phyloP scores from a whole-genome alignment of 83 land plant species.

The Picea abies region DNA sequence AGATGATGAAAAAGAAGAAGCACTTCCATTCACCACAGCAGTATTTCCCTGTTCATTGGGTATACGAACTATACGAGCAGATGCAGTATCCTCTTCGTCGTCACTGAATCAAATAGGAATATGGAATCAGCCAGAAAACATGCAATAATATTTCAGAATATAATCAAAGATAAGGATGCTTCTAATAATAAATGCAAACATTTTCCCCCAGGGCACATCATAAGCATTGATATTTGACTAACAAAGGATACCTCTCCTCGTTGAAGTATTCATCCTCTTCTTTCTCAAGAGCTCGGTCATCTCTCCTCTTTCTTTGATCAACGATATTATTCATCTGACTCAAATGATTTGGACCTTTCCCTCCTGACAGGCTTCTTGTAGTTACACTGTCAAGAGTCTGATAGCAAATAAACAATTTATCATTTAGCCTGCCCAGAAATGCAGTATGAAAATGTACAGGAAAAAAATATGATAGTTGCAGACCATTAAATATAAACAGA shows the following conservation, averaged over 20 bases:
- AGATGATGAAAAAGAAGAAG: slow-evolving; percentile 33
- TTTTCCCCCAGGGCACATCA: not conserved
- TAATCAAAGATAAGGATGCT: not conserved
- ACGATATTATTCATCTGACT: not conserved
- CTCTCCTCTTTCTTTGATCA: slow-evolving; percentile 62
- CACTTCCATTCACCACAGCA: slow-evolving; percentile 59
- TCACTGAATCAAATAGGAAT: slow-evolving; percentile 52
- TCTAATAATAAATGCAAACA: not conserved
- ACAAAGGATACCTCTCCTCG: slow-evolving; percentile 45
- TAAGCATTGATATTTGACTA: not conserved
- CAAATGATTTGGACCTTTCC: not conserved
- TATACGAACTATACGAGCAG: slow-evolving; percentile 31
- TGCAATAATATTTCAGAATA: too few relatives aligned
- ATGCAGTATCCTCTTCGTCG: slow-evolving; percentile 87
- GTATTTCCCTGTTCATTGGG: slow-evolving; percentile 31
- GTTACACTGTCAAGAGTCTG: not conserved
- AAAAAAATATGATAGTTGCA: not conserved
- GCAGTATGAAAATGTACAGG: too few relatives aligned
- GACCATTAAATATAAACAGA: not conserved
- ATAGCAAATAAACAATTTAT: slow-evolving; percentile 11
- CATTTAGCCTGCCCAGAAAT: not conserved
- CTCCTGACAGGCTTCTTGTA: not conserved
- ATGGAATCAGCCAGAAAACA: too few relatives aligned
- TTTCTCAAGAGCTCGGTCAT: slow-evolving; percentile 86
- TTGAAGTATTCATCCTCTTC: slow-evolving; percentile 98